These are phyloP conservation scores for Ophiobolus disseminans DNA, from an alignment of 2,329 filamentous ascomycete genomes.

Conservation along the genomic window DNA sequence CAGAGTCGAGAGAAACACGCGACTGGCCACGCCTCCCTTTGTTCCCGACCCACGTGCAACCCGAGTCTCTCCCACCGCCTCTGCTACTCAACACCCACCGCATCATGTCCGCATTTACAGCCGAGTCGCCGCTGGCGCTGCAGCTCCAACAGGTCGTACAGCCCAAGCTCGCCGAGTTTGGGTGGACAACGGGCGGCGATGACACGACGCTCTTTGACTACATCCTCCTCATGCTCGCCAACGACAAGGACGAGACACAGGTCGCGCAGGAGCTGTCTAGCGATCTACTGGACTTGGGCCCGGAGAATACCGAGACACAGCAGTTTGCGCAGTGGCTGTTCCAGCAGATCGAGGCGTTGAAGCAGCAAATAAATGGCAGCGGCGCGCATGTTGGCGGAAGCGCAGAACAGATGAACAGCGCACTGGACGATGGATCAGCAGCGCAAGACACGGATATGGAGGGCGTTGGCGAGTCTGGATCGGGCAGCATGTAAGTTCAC, in stretches of 20 bases:
- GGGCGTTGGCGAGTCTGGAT: conserved; percentile 55
- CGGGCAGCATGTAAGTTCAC: conserved; percentile 53
- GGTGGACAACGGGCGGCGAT: conserved; percentile 83
- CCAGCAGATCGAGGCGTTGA: conserved; percentile 75
- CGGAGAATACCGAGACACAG: conserved; percentile 81
- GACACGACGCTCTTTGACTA: conserved; percentile 92
- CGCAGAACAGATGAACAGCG: conserved; percentile 33
- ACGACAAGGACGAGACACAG: conserved; percentile 90
- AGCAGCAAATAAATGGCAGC: conserved; percentile 64
- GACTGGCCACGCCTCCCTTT: no score
- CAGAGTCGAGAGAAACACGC: no score
- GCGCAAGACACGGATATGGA: conserved; percentile 74
- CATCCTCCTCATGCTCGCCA: conserved; percentile 95
- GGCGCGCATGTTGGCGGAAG: conserved; percentile 31
- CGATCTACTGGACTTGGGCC: conserved; percentile 81
- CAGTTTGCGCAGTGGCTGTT: conserved; percentile 96
- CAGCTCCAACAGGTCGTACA: conserved; percentile 83
- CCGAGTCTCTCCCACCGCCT: conserved; percentile 23
- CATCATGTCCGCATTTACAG: conserved; percentile 76
- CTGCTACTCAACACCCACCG: conserved; percentile 7
- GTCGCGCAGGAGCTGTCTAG: conserved; percentile 87
- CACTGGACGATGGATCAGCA: conserved; percentile 38
- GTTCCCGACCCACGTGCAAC: neutral
- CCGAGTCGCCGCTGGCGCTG: conserved; percentile 83
- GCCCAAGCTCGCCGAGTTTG: conserved; percentile 89